Evolutionary conservation across 1,284 basidiomycete species (phyloP).

Genomic region (Cutaneotrichosporon arboriforme): DNA sequence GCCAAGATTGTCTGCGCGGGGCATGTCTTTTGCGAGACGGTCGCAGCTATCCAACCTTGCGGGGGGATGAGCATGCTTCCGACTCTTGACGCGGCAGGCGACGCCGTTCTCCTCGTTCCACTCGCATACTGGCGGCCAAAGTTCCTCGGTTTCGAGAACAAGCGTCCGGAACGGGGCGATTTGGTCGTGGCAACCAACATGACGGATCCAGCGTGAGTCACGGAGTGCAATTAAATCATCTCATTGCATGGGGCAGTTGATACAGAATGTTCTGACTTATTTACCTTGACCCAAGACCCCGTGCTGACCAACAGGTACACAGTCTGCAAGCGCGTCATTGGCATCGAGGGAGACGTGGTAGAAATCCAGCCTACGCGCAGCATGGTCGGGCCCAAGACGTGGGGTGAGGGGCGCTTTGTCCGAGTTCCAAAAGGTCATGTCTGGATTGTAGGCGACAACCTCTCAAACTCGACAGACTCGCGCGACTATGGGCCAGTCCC

Average conservation of each 20-base stretch:
- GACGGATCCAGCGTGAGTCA: conserved; percentile 51
- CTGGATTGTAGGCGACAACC: conserved; percentile 93
- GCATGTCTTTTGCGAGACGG: conserved; percentile 35
- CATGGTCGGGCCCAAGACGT: conserved; percentile 31
- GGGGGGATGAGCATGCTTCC: conserved; percentile 82
- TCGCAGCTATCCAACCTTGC: conserved; percentile 37
- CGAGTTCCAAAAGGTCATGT: conserved; percentile 73
- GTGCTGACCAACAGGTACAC: conserved; percentile 33
- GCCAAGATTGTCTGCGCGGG: conserved; percentile 12
- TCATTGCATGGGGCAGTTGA: neutral
- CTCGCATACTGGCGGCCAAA: conserved; percentile 43
- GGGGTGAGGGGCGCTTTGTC: conserved; percentile 56
- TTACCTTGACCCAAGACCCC: neutral
- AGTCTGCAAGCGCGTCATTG: conserved; percentile 87
- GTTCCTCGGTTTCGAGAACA: conserved; percentile 6
- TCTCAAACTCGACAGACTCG: conserved; percentile 76
- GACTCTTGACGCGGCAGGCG: conserved; percentile 56
- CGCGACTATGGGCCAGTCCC: conserved; percentile 87
- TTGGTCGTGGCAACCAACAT: conserved; percentile 74
- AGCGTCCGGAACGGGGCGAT: conserved; percentile 64
- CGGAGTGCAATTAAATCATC: conserved; percentile 29
- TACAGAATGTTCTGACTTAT: neutral
- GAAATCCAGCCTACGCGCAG: conserved; percentile 66
- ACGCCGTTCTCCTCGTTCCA: conserved; percentile 53
- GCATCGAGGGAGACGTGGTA: conserved; percentile 80